phyloP scores from a whole-genome alignment of 306 rosid species.

The peach (Prunus persica) region DNA sequence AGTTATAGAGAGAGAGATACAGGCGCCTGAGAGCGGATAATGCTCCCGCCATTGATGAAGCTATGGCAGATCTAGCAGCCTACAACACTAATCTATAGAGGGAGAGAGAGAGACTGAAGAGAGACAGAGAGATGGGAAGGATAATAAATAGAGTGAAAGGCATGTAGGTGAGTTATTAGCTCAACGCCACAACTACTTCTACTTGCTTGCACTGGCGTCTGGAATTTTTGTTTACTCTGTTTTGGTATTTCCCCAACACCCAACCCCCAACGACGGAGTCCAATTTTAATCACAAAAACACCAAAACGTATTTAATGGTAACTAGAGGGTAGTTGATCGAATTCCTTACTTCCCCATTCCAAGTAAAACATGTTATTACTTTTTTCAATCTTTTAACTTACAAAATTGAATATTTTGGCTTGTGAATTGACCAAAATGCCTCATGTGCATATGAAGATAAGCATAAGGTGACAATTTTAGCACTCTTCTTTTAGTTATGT shows the following conservation, averaged over 20 bases:
- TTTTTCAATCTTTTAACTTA: no score
- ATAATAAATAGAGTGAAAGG: neutral
- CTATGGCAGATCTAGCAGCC: neutral
- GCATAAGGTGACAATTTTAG: no score
- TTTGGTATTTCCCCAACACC: neutral
- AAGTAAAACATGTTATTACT: no score
- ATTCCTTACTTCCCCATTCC: no score
- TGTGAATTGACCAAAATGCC: no score
- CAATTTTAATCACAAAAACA: neutral
- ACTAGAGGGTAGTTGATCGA: no score
- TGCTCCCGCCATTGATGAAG: slow-evolving; percentile 52
- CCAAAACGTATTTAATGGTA: no score
- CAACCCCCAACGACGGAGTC: neutral
- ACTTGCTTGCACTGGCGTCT: neutral
- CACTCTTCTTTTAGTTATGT: no score
- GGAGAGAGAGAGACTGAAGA: neutral
- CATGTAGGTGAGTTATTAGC: slow-evolving; percentile 26
- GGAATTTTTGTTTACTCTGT: neutral
- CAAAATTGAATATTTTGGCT: no score
- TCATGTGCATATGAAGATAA: no score
- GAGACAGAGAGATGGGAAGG: neutral
- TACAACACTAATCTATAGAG: neutral
- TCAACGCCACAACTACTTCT: slow-evolving; percentile 32
- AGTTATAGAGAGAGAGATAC: slow-evolving; percentile 72
- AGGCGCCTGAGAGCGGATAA: slow-evolving; percentile 46